Conservation (phyloP, 2,329 filamentous ascomycete genomes). For the Penicillium janthinellum region DNA sequence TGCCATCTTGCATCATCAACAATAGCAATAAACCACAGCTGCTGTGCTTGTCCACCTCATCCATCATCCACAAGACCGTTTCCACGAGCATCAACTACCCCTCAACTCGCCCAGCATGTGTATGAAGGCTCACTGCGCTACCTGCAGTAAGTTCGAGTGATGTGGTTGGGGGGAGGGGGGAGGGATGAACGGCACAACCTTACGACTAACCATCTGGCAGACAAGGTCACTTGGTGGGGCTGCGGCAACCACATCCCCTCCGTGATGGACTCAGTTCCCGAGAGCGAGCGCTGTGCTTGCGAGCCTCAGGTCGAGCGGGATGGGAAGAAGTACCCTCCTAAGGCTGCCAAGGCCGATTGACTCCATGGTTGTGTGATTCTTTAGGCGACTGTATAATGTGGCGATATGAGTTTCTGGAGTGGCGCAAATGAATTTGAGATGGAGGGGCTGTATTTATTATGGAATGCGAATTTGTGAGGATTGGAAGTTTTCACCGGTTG, state of each 20-base stretch:
- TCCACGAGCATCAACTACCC: background rate
- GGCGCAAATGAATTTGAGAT: conserved; percentile 1
- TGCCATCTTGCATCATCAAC: conserved; percentile 1
- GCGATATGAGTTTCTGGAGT: background rate
- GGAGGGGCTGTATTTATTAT: background rate
- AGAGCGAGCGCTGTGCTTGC: conserved; percentile 65
- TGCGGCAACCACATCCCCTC: conserved; percentile 63
- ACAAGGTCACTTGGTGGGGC: conserved; percentile 65
- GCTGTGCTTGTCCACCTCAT: background rate
- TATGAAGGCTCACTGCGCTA: conserved; percentile 62
- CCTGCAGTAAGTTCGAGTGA: conserved; percentile 59
- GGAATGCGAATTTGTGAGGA: background rate
- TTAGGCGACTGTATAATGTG: conserved; percentile 8
- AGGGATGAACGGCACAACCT: too few relatives aligned
- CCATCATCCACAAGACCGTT: background rate
- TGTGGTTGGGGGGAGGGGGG: background rate
- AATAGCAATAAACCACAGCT: background rate
- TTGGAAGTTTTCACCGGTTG: too few relatives aligned
- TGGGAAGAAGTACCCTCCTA: conserved; percentile 66
- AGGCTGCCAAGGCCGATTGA: conserved; percentile 53
- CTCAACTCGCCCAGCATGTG: conserved; percentile 56
- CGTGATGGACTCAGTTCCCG: conserved; percentile 64
- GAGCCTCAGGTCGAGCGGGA: conserved; percentile 63
- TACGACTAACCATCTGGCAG: conserved; percentile 37
- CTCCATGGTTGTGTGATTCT: conserved; percentile 29